These are phyloP conservation scores for Volvox carteri DNA, from an alignment of 163 green algal genomes.

Conservation along the genomic window DNA sequence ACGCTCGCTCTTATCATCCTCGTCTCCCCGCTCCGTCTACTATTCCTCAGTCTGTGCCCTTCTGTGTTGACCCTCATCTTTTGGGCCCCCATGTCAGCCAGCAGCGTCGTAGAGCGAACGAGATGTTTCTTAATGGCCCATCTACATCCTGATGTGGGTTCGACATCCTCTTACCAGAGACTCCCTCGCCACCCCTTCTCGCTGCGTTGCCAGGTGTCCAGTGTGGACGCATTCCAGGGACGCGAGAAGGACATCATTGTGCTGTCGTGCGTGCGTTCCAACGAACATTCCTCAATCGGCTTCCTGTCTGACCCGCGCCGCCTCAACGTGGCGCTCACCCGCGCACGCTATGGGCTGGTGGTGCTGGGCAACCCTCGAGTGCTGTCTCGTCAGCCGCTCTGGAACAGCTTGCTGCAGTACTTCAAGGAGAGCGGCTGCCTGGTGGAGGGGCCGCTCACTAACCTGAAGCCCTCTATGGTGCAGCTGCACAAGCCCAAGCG, in stretches of 20 bases:
- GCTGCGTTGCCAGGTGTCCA: conserved; percentile 75
- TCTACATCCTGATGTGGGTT: too few species aligned
- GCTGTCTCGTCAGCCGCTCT: conserved; percentile 91
- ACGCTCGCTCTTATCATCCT: too few species aligned
- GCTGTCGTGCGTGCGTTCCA: conserved; percentile 96
- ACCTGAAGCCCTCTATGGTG: conserved; percentile 93
- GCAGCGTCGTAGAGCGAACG: too few species aligned
- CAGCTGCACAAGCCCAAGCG: conserved; percentile 82
- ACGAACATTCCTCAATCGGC: conserved; percentile 94
- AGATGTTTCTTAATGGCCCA: too few species aligned
- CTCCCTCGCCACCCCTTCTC: too few species aligned
- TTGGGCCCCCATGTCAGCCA: too few species aligned
- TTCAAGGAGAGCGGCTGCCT: conserved; percentile 93
- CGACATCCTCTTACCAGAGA: too few species aligned
- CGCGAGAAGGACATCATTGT: conserved; percentile 99
- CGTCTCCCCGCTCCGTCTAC: too few species aligned
- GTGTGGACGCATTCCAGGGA: conserved; percentile 94
- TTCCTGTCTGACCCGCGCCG: conserved; percentile 95
- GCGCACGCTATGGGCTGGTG: conserved; percentile 90
- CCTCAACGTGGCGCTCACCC: conserved; percentile 97
- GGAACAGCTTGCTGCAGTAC: conserved; percentile 93
- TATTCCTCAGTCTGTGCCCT: too few species aligned
- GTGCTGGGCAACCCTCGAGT: conserved; percentile 97
- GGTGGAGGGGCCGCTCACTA: conserved; percentile 95
- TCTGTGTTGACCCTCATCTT: too few species aligned